These are phyloP conservation scores for Juncus inflexus DNA, from an alignment of 176 grass and related monocot genomes.

Conservation along the genomic window DNA sequence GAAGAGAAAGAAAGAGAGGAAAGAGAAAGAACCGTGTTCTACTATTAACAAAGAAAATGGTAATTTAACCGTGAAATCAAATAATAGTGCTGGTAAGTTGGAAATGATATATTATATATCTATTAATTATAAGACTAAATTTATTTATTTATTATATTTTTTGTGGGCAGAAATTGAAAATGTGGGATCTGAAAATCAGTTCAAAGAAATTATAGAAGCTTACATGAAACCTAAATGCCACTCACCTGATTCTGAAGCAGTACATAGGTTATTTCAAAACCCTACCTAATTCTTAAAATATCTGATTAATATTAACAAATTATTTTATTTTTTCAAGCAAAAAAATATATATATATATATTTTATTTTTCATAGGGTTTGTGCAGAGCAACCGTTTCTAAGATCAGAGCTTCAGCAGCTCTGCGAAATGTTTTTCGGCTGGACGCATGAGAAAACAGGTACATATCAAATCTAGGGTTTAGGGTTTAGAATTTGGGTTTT, in stretches of 20 bases:
- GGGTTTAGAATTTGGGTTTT: not conserved
- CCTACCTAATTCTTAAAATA: not conserved
- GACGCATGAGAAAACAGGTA: slow-evolving; percentile 82
- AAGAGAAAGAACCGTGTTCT: slow-evolving; percentile 34
- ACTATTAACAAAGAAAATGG: slow-evolving; percentile 30
- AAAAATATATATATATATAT: too few relatives aligned
- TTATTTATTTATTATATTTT: not conserved
- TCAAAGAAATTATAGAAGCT: slow-evolving; percentile 64
- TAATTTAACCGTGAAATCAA: not conserved
- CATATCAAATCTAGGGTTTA: not conserved
- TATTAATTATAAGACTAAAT: too few relatives aligned
- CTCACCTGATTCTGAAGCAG: slow-evolving; percentile 65
- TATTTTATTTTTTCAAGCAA: too few relatives aligned
- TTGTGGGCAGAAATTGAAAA: slow-evolving; percentile 36
- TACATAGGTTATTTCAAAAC: slow-evolving; percentile 40
- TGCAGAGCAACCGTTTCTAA: slow-evolving; percentile 46
- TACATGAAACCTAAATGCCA: slow-evolving; percentile 90
- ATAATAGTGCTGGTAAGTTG: too few relatives aligned
- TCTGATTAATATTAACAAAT: slow-evolving; percentile 16
- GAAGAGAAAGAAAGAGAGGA: slow-evolving; percentile 18
- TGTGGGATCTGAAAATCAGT: slow-evolving; percentile 38
- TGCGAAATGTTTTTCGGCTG: slow-evolving; percentile 75
- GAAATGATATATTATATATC: too few relatives aligned
- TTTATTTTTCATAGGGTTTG: slow-evolving; percentile 48
- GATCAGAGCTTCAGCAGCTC: slow-evolving; percentile 58